Evolutionary conservation across 352 stramenopile species (phyloP).

Genomic region (Phytophthora gonapodyides): DNA sequence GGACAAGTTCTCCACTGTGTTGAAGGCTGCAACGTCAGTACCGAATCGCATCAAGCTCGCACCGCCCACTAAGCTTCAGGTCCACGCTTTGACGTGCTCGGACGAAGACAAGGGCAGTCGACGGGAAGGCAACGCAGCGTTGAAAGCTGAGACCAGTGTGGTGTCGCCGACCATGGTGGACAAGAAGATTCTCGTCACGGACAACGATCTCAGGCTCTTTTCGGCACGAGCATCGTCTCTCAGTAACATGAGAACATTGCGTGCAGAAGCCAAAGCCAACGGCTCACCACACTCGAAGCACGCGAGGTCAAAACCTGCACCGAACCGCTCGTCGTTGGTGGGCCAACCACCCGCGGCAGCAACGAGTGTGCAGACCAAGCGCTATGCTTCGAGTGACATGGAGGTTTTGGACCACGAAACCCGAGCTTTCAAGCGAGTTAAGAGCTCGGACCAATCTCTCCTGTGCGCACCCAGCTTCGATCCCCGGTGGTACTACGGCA

Average conservation of each 20-base stretch:
- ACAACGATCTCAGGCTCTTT: conserved; percentile 49
- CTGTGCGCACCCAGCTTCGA: conserved; percentile 10
- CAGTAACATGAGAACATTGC: conserved; percentile 23
- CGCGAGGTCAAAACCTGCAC: conserved; percentile 12
- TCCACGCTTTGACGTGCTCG: conserved; percentile 14
- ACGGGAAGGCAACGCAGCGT: background rate
- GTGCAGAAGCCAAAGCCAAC: background rate
- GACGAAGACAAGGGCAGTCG: background rate
- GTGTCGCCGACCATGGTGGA: conserved; percentile 45
- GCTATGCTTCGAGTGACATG: conserved; percentile 16
- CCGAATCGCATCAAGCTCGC: background rate
- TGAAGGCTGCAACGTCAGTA: background rate
- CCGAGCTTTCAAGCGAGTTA: conserved; percentile 18
- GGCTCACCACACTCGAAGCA: conserved; percentile 11
- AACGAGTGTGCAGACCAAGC: conserved; percentile 15
- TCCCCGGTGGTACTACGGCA: conserved; percentile 14
- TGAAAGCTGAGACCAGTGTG: conserved; percentile 23
- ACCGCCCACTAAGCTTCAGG: conserved; percentile 17
- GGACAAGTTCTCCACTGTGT: background rate
- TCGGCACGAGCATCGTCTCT: conserved; percentile 18
- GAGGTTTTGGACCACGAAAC: conserved; percentile 6
- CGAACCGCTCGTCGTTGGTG: background rate
- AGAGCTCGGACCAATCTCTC: conserved; percentile 10
- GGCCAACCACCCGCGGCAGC: background rate
- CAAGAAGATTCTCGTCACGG: conserved; percentile 55